Evolutionary conservation across 345 rosid genomes (phyloP).

Genomic region (Noccaea bulbosa): DNA sequence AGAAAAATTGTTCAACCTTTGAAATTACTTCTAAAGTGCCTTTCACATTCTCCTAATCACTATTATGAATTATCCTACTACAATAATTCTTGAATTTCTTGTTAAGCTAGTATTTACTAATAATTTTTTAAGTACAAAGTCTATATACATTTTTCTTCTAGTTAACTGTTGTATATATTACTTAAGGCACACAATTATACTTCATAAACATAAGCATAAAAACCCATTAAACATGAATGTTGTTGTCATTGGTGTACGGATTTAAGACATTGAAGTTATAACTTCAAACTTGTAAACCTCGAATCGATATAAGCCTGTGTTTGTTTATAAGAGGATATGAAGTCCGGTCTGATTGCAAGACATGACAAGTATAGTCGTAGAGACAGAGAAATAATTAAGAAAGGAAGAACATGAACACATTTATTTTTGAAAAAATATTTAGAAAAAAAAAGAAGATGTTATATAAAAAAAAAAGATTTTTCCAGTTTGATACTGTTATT

Average conservation of each 20-base stretch:
- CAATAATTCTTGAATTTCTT: too few species aligned
- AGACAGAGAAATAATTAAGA: not conserved
- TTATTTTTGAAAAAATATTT: too few species aligned
- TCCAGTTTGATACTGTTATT: not conserved
- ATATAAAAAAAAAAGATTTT: not conserved
- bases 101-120: not conserved
- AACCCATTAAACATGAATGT: not conserved
- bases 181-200: not conserved
- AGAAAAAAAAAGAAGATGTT: too few species aligned
- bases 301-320: not conserved
- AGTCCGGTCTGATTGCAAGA: not conserved
- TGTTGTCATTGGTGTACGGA: not conserved
- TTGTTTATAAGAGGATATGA: conserved; percentile 1
- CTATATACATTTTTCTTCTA: not conserved
- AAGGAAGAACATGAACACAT: not conserved
- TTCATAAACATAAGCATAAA: not conserved
- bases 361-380: not conserved
- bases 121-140: not conserved
- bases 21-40: too few species aligned
- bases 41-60: too few species aligned
- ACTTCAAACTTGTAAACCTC: not conserved
- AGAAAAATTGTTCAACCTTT: not conserved
- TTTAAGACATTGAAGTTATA: not conserved
- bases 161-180: not conserved
- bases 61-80: too few species aligned